phyloP scores from a whole-genome alignment of 2,329 filamentous ascomycete species.

The Fusarium sp. region DNA sequence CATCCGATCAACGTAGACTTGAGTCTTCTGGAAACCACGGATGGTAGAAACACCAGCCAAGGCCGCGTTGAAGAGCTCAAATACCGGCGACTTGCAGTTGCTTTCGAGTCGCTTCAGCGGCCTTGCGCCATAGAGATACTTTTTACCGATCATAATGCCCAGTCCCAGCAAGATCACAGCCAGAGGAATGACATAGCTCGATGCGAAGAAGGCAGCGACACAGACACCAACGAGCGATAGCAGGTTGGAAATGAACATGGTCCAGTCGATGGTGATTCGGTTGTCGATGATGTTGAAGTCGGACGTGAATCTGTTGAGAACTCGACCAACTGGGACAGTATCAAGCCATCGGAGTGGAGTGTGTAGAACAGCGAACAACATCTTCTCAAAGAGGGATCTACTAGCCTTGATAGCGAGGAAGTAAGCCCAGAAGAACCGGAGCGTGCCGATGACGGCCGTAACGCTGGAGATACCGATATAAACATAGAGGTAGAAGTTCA shows the following conservation, averaged over 20 bases:
- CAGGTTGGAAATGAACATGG: slow-evolving; percentile 69
- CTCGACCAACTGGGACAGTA: slow-evolving; percentile 80
- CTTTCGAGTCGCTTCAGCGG: slow-evolving; percentile 84
- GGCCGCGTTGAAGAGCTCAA: slow-evolving; percentile 81
- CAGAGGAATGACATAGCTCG: slow-evolving; percentile 73
- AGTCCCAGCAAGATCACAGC: slow-evolving; percentile 68
- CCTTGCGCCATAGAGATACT: slow-evolving; percentile 77
- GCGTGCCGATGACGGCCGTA: slow-evolving; percentile 69
- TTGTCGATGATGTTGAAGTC: slow-evolving; percentile 83
- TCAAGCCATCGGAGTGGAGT: slow-evolving; percentile 85
- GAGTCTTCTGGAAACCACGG: slow-evolving; percentile 77
- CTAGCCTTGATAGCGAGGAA: slow-evolving; percentile 76
- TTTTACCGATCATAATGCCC: slow-evolving; percentile 68
- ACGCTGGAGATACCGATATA: slow-evolving; percentile 77
- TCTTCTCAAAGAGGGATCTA: slow-evolving; percentile 73
- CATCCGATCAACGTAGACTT: slow-evolving; percentile 77
- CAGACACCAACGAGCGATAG: slow-evolving; percentile 75
- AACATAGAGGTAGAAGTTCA: slow-evolving; percentile 76
- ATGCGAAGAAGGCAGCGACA: slow-evolving; percentile 75
- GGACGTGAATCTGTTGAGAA: slow-evolving; percentile 82
- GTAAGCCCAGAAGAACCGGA: slow-evolving; percentile 74
- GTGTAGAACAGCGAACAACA: slow-evolving; percentile 75
- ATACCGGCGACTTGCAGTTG: slow-evolving; percentile 81
- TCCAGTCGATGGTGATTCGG: slow-evolving; percentile 72
- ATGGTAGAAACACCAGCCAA: slow-evolving; percentile 81